Evolutionary conservation across 2,329 filamentous ascomycete genomes (phyloP), one percentile per base, ranked within the genome.

Genomic region (Aspergillus novoparasiticus): DNA sequence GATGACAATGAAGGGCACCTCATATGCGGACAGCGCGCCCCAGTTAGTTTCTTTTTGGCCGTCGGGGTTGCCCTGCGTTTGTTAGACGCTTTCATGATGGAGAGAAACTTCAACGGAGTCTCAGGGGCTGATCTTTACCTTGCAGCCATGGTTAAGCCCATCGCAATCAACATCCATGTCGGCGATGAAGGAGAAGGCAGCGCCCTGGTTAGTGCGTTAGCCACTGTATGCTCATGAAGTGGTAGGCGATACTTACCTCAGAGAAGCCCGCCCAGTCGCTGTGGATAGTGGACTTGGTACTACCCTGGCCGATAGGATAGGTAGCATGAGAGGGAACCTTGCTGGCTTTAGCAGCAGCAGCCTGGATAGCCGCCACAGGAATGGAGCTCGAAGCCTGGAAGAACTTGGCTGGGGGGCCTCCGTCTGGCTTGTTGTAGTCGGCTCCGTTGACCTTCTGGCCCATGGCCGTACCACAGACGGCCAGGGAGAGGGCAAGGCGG

Each of bases 101-200:
- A 11, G 12, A 19, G n/a, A 16, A 9, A 19, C 11, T 6, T 21
- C 1, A 14, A 2, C 9, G 21, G 21, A 0, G 6, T 11, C 54
- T n/a, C 39, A 41, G n/a, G 8, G 6, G 39, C 9, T 8, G 39
- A 2, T 41, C 16, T 9, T 9, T 58, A 73, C 73, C 60, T 68
- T 65, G 63, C 74, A 76, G 11, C 65, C 60, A 36, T 69, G 69
- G 50, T 76, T 67, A 9, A 73, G 59, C 1, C 74, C 74, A 60
- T 76, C 74, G 32, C 74, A 76, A 59, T 76, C 73, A 0, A 76
- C 72, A 55, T 76, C 73, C 74, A 76, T 76, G 36, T 76, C 73
- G 0, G 73, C 73, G 0, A 74, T 59, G 62, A 64, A 76, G 45
- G 71, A 69, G 54, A 71, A 66, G 11, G 74, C 68, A 1, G 73